These are phyloP conservation scores for Hippophae rhamnoides DNA, from an alignment of 306 rosid genomes.

Conservation along the genomic window DNA sequence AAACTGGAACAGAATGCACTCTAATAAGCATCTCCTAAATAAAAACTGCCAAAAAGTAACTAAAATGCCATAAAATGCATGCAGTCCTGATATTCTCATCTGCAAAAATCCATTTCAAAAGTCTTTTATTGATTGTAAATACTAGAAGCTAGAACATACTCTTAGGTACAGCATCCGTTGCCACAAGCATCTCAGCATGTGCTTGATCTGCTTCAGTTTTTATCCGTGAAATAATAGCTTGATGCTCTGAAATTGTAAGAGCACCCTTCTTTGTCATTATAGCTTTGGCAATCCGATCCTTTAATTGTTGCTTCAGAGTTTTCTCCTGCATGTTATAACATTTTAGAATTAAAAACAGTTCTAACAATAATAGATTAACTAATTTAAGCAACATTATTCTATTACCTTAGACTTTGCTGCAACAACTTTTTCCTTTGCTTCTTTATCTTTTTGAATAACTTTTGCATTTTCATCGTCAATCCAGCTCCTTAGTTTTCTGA, in stretches of 20 bases:
- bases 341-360: not conserved
- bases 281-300: conserved; percentile 38
- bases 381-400: not conserved
- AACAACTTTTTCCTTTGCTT: conserved; percentile 28
- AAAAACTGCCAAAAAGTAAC: too few relatives aligned
- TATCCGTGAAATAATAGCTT: conserved; percentile 29
- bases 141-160: conserved; percentile 29
- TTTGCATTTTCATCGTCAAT: conserved; percentile 32
- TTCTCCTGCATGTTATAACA: conserved; percentile 23
- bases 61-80: too few relatives aligned
- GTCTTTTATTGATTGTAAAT: not conserved
- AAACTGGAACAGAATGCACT: too few relatives aligned
- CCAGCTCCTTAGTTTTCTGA: conserved; percentile 40
- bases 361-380: not conserved
- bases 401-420: conserved; percentile 37
- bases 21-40: too few relatives aligned
- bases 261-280: conserved; percentile 20
- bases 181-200: conserved; percentile 39
- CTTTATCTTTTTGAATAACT: conserved; percentile 21
- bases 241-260: conserved; percentile 23
- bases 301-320: conserved; percentile 27
- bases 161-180: conserved; percentile 27
- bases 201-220: conserved; percentile 45
- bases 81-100: not conserved
- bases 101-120: not conserved